A percentile compares a stretch with the other conserved stretches of the same genome.
These are phyloP conservation scores for Pichia exigua DNA, from an alignment of 805 yeast genomes.

Conservation along the genomic window DNA sequence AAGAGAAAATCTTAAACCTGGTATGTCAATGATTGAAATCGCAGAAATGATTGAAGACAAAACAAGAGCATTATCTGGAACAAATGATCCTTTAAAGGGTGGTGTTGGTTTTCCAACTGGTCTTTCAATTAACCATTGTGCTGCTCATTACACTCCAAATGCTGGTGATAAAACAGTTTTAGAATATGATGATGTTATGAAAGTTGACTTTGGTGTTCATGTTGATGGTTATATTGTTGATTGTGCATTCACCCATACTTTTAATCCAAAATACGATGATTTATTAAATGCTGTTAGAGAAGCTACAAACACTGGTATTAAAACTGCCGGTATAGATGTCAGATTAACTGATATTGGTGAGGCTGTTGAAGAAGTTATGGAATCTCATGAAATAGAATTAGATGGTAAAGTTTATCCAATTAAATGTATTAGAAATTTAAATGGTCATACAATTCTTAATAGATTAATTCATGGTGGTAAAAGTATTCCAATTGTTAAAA, in stretches of 20 bases:
- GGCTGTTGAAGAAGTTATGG: conserved; percentile 95
- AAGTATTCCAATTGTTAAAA: conserved; percentile 91
- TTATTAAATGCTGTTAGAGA: conserved; percentile 79
- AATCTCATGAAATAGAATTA: conserved; percentile 85
- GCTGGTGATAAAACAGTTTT: conserved; percentile 83
- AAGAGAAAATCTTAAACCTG: conserved; percentile 69
- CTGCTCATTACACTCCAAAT: conserved; percentile 98
- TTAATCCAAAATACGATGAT: conserved; percentile 74
- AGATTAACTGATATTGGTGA: conserved; percentile 93
- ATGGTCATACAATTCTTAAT: conserved; percentile 88
- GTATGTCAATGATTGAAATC: conserved; percentile 84
- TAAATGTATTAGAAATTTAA: conserved; percentile 83
- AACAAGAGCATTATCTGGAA: conserved; percentile 57
- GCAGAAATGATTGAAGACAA: conserved; percentile 86
- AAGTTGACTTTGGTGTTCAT: conserved; percentile 95
- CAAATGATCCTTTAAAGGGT: conserved; percentile 57
- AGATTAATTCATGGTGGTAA: conserved; percentile 90
- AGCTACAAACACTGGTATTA: conserved; percentile 90
- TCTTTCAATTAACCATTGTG: conserved; percentile 82
- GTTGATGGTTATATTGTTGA: conserved; percentile 91
- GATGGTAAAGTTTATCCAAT: conserved; percentile 81
- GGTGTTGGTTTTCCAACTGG: conserved; percentile 99
- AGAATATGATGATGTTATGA: conserved; percentile 85
- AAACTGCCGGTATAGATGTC: conserved; percentile 93
- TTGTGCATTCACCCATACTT: conserved; percentile 88